Evolutionary conservation across 2,329 filamentous ascomycete genomes (phyloP), one percentile per base, ranked within the genome.

Genomic region (Pseudodiploospora longispora): DNA sequence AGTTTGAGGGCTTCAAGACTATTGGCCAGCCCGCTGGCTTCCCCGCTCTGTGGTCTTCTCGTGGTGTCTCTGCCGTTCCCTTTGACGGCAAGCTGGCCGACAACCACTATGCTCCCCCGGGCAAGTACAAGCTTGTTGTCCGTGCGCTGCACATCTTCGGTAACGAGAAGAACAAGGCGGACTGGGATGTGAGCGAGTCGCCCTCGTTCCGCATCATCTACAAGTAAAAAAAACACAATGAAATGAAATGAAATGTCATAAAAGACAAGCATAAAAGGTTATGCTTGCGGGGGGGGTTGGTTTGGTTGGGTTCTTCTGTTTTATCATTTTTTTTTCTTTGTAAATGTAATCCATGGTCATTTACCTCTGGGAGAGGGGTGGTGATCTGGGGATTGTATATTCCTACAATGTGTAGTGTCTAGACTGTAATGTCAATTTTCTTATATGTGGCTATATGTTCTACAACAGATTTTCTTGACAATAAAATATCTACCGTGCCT

Each of bases 91-190:
- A 61, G 42, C 58, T 79, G 5, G 60, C 61, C 0, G 65, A 70
- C 7, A 74, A 72, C 10, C 62, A 53, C 1, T 75, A 71, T 47
- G 74, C 66, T 2, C 68, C 72, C 0, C 61, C 65, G 0, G 76
- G 75, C 8, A 52, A 55, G 29, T 79, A 80, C 58, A 71, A 68
- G 56, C 61, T 78, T 40, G 61, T 62, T 1, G 61, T 76, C 30
- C 66, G 66, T 45, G 70, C 74, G 3, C 56, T 79, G 49, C 67
- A 66, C 47, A 67, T 79, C 47, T 75, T 72, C 53, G 75, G 75
- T 5, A 64, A 78, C 45, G 57, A 59, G 31, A 56, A 60, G 10
- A 62, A 68, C 44, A 47, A 60, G 2, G 59, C 56, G 4, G 71
- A 78, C 40, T 79, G 73, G 59, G 74, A 78, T 28, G 53, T 60